Conservation (phyloP, 2,329 filamentous ascomycete genomes). For the Clarireedia hainanense region DNA sequence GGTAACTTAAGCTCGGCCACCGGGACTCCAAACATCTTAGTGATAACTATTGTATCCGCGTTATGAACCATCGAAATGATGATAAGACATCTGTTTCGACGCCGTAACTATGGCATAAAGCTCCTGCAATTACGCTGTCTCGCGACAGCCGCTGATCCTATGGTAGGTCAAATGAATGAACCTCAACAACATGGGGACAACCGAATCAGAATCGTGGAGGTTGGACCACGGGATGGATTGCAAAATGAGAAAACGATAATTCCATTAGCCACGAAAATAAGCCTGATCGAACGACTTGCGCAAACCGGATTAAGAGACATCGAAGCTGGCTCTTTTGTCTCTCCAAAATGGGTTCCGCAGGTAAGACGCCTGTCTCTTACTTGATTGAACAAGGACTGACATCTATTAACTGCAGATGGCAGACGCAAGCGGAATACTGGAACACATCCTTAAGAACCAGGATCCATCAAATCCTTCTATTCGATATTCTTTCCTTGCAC, state of each 20-base stretch:
- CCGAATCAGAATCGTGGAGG: slow-evolving; percentile 63
- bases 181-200: slow-evolving; percentile 21
- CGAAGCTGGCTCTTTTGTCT: slow-evolving; percentile 75
- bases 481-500: slow-evolving; percentile 73
- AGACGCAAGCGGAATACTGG: slow-evolving; percentile 66
- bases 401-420: slow-evolving; percentile 52
- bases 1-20: no score
- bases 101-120: background rate
- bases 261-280: slow-evolving; percentile 64
- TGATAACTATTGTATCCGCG: no score
- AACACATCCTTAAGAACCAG: slow-evolving; percentile 54
- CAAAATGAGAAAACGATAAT: slow-evolving; percentile 75
- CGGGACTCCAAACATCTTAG: no score
- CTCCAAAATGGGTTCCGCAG: slow-evolving; percentile 80
- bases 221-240: slow-evolving; percentile 77
- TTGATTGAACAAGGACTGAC: background rate
- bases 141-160: slow-evolving; percentile 18
- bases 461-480: slow-evolving; percentile 48
- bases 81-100: background rate
- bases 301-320: slow-evolving; percentile 64
- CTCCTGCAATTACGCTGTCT: slow-evolving; percentile 16
- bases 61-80: slow-evolving; percentile 6
- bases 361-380: slow-evolving; percentile 33
- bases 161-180: slow-evolving; percentile 2
- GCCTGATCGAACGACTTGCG: slow-evolving; percentile 63